A percentile compares a stretch with the other conserved stretches of the same genome.
phyloP scores from a whole-genome alignment of 1,139 yeast genomes.

The Chernovozyma aurita region DNA sequence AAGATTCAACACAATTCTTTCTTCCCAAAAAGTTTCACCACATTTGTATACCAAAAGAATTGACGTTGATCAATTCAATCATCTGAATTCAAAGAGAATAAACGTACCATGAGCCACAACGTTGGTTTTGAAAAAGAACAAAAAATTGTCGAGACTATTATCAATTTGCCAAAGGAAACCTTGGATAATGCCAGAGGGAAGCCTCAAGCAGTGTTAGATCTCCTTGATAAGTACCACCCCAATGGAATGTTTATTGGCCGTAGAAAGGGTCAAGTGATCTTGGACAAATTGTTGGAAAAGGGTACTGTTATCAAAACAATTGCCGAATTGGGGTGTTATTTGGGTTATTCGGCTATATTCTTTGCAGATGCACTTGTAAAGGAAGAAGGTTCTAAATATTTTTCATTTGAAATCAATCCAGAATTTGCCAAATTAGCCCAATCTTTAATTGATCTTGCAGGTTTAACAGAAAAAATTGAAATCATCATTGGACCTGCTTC shows the following conservation, averaged over 20 bases:
- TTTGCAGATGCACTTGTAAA: conserved; percentile 25
- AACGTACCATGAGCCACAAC: too few species aligned
- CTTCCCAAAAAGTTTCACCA: too few species aligned
- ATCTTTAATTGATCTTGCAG: conserved; percentile 33
- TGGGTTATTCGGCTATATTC: conserved; percentile 41
- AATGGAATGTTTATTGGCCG: conserved; percentile 29
- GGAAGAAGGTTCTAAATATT: conserved; percentile 16
- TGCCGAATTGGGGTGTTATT: conserved; percentile 42
- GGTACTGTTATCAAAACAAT: conserved; percentile 14
- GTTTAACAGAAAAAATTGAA: conserved; percentile 26
- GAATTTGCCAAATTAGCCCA: conserved; percentile 32
- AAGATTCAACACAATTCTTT: too few species aligned
- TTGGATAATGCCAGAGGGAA: conserved; percentile 19
- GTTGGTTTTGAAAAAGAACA: background rate
- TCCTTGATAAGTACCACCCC: conserved; percentile 25
- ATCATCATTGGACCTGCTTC: conserved; percentile 37
- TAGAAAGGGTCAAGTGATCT: conserved; percentile 27
- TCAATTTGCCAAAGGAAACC: conserved; percentile 18
- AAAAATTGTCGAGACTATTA: conserved; percentile 10
- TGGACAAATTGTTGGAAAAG: conserved; percentile 18
- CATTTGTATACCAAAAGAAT: too few species aligned
- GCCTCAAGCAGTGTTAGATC: conserved; percentile 26
- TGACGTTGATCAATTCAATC: too few species aligned
- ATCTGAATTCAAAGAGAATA: too few species aligned
- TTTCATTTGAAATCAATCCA: conserved; percentile 32